Evolutionary conservation across 2,329 filamentous ascomycete genomes (phyloP).

Genomic region (Aspergillus brunneoviolaceus): DNA sequence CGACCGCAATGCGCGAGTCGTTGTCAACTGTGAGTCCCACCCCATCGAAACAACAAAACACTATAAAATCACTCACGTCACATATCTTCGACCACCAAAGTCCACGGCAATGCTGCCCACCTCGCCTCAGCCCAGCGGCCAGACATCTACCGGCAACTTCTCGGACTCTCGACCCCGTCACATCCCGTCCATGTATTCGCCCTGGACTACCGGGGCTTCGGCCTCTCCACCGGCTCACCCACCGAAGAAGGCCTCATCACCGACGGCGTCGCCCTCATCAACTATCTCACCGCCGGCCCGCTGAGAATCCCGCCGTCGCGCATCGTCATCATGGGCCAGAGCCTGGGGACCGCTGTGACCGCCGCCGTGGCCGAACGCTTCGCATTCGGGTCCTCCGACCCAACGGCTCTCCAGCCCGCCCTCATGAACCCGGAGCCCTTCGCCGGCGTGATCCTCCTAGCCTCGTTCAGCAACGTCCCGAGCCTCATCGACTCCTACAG

Average conservation of each 20-base stretch:
- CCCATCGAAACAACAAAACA: not conserved
- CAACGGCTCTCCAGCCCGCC: conserved; percentile 42
- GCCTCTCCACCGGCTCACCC: conserved; percentile 74
- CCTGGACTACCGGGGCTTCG: conserved; percentile 89
- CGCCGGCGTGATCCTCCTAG: conserved; percentile 75
- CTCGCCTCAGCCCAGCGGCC: conserved; percentile 76
- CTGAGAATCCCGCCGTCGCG: conserved; percentile 66
- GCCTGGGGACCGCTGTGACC: conserved; percentile 81
- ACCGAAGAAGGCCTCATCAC: conserved; percentile 77
- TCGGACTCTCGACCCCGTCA: conserved; percentile 65
- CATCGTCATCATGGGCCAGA: conserved; percentile 82
- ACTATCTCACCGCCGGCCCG: conserved; percentile 60
- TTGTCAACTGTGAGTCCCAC: conserved; percentile 53
- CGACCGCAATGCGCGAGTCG: conserved; percentile 53
- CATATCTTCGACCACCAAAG: conserved; percentile 18
- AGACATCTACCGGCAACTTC: conserved; percentile 72
- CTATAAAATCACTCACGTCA: not conserved
- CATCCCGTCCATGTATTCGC: conserved; percentile 73
- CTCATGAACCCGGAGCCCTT: conserved; percentile 58
- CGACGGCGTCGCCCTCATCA: conserved; percentile 71
- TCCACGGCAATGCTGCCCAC: conserved; percentile 74
- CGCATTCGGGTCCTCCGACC: conserved; percentile 45
- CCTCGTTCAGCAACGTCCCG: conserved; percentile 74
- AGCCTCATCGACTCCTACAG: conserved; percentile 74
- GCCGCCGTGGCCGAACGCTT: conserved; percentile 73